Percentiles rank a stretch among this genome's conserved stretches.
These are phyloP conservation scores for Candida qinlingensis DNA, from an alignment of 805 yeast species.

Conservation along the genomic window DNA sequence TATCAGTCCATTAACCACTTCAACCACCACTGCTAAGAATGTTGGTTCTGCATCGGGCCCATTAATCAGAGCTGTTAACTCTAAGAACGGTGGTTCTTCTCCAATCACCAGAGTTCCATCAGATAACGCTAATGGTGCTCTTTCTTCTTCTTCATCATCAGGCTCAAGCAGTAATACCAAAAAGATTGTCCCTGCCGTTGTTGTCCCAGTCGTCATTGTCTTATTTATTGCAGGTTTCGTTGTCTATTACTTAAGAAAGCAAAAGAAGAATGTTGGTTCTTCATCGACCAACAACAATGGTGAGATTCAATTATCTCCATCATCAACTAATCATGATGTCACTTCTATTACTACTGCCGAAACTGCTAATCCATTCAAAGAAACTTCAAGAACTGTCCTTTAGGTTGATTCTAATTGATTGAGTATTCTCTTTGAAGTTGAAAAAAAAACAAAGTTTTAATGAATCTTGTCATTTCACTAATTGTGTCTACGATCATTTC, in stretches of 20 bases:
- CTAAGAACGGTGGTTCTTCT: slow-evolving; percentile 26
- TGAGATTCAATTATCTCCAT: slow-evolving; percentile 23
- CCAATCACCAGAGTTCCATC: slow-evolving; percentile 35
- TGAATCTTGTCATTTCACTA: no score
- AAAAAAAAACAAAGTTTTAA: no score
- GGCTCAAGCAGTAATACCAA: slow-evolving; percentile 20
- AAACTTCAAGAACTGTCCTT: slow-evolving; percentile 25
- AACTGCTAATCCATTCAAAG: slow-evolving; percentile 25
- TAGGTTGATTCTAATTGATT: slow-evolving; percentile 3
- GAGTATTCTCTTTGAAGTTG: neutral
- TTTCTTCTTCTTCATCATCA: slow-evolving; percentile 14
- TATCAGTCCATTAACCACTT: slow-evolving; percentile 33
- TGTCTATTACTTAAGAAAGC: slow-evolving; percentile 27
- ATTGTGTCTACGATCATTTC: no score
- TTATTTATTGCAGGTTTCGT: slow-evolving; percentile 26
- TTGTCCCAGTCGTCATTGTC: slow-evolving; percentile 36
- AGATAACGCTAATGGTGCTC: slow-evolving; percentile 26
- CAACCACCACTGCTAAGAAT: slow-evolving; percentile 31
- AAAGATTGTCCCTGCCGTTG: slow-evolving; percentile 38
- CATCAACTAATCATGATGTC: slow-evolving; percentile 17
- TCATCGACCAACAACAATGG: slow-evolving; percentile 8
- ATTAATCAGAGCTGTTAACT: slow-evolving; percentile 31
- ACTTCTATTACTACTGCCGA: slow-evolving; percentile 21
- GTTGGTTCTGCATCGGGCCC: slow-evolving; percentile 37
- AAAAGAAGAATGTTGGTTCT: slow-evolving; percentile 14